Evolutionary conservation across 2,329 filamentous ascomycete genomes (phyloP), one percentile per base, ranked within the genome.

Genomic region (Westerdykella sp.): DNA sequence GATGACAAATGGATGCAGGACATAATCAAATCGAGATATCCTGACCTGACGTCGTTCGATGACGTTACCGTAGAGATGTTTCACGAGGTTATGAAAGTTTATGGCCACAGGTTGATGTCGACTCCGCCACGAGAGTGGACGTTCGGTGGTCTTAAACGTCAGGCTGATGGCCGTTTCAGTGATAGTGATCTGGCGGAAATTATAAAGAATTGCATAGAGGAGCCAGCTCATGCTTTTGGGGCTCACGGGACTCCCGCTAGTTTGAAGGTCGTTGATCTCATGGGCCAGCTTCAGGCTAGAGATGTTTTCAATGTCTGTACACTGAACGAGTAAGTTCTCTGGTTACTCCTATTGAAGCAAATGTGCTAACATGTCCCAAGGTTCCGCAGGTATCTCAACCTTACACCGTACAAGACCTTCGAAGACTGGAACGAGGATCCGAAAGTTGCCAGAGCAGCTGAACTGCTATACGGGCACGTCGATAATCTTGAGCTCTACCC

Each of bases 1-100:
- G 87, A 91, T 54, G 86, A 89, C 55, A 73, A 79, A 51, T 91
- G 85, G 85, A 81, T 86, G 28, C 75, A 87, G 52, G 70, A 81
- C 22, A 25, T 59, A n/a, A 39, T 46, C 12, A 54, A 58, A 41
- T 25, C 38, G 5, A 50, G 51, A 14, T 43, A 68, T 25, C 69
- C 70, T 12, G 63, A 70, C 1, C 51, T 73, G 18, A 60, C 65
- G 34, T 69, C 67, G 0, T 39, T 74, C 6, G 71, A 74, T 37
- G 68, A 73, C 28, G 54, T 72, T 42, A 68, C 69, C 1, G 47
- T 59, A 47, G 66, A 45, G 50, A 71, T 42, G 59, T 69, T 56
- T 55, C 55, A 68, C 34, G 56, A 72, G 41, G 63, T 74, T 37
- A 61, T 71, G 53, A 69, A 55, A 57, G 53, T 44, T 10, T 54